These are phyloP conservation scores for Colletotrichum sojae DNA, from an alignment of 2,329 filamentous ascomycete genomes.

Conservation along the genomic window DNA sequence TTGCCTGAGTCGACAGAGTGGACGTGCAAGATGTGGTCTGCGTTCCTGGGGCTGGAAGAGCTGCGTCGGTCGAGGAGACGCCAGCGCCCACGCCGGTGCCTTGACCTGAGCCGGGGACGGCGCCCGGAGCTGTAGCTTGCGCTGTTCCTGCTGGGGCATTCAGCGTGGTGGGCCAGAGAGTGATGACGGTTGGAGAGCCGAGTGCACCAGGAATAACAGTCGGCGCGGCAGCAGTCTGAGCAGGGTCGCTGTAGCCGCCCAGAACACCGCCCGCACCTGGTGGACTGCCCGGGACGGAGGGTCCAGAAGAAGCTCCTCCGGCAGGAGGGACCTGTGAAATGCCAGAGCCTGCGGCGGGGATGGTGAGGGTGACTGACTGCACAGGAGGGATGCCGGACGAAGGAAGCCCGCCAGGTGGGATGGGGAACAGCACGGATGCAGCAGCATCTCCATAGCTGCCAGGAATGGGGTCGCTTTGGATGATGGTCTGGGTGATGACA, in stretches of 20 bases:
- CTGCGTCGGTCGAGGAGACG: not conserved
- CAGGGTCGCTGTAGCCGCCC: conserved; percentile 28
- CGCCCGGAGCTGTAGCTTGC: not conserved
- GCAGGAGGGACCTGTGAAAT: not conserved
- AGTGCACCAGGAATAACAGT: conserved; percentile 6
- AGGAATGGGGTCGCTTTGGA: conserved; percentile 13
- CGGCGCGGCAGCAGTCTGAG: not conserved
- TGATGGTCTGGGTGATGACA: not conserved
- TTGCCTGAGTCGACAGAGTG: not conserved
- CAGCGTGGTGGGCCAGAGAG: conserved; percentile 20
- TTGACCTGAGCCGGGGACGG: not conserved
- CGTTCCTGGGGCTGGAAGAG: conserved; percentile 7
- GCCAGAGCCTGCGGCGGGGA: not conserved
- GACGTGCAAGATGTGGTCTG: conserved; percentile 22
- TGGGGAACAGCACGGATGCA: not conserved
- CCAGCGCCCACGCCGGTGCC: not conserved
- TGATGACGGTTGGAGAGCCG: conserved; percentile 15
- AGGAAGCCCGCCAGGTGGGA: conserved; percentile 3
- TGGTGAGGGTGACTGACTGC: not conserved
- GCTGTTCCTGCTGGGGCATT: not conserved
- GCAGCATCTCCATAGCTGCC: conserved; percentile 27
- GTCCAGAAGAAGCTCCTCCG: not conserved
- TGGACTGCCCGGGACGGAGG: not conserved
- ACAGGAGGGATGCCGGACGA: not conserved
- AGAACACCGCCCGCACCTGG: not conserved